phyloP scores from a whole-genome alignment of 371 early-diverging fungal genomes.

The Dinochytrium kinnereticum region DNA sequence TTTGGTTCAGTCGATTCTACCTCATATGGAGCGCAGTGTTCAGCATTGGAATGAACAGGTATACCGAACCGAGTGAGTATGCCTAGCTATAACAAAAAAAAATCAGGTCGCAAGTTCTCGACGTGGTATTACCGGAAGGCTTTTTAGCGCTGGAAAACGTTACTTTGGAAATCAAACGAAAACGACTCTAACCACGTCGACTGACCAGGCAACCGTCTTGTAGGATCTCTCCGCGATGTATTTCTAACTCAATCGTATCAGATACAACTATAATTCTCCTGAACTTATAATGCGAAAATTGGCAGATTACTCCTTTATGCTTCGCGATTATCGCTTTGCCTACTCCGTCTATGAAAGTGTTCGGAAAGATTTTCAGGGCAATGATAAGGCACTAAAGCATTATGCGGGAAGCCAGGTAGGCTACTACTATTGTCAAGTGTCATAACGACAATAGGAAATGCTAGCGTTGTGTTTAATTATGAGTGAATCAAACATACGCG shows the following conservation, averaged over 20 bases:
- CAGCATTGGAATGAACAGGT: conserved; percentile 90
- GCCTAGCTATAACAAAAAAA: conserved; percentile 19
- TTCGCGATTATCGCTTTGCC: conserved; percentile 90
- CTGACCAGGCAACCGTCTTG: background rate
- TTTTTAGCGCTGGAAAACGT: conserved; percentile 81
- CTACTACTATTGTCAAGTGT: background rate
- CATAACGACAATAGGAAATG: conserved; percentile 73
- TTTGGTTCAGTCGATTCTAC: conserved; percentile 76
- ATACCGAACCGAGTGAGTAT: background rate
- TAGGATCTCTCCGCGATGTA: conserved; percentile 8
- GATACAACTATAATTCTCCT: conserved; percentile 78
- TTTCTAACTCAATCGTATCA: conserved; percentile 21
- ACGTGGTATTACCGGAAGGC: conserved; percentile 87
- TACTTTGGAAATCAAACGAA: conserved; percentile 68
- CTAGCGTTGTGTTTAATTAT: conserved; percentile 82
- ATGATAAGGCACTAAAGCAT: conserved; percentile 45
- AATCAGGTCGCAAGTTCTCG: conserved; percentile 76
- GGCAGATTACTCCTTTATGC: conserved; percentile 95
- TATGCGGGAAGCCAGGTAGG: conserved; percentile 42
- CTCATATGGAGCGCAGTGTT: conserved; percentile 88
- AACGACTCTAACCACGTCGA: conserved; percentile 23
- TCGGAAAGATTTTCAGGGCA: conserved; percentile 79
- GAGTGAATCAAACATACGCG: conserved; percentile 61
- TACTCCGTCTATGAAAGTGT: conserved; percentile 86
- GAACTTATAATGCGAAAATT: conserved; percentile 90